phyloP scores from a whole-genome alignment of 169 alveolate genomes.

The Eimeria falciformis region DNA sequence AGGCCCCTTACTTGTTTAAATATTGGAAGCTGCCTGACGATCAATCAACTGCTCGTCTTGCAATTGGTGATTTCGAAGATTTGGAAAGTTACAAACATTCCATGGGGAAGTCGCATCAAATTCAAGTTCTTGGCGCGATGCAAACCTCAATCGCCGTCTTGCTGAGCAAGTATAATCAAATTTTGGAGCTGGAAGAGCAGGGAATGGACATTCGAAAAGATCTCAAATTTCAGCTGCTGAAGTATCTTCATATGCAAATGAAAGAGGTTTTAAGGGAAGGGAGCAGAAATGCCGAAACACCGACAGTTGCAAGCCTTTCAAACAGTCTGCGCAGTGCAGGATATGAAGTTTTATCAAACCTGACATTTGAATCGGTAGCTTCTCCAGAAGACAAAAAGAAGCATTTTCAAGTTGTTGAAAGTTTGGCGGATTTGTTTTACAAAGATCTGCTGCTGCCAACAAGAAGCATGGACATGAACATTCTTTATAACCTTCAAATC shows the following conservation, averaged over 20 bases:
- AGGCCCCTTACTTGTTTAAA: constrained; percentile 48
- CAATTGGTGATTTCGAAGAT: constrained; percentile 44
- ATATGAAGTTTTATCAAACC: neutral
- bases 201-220: neutral
- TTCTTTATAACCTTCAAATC: neutral
- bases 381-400: neutral
- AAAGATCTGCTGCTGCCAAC: neutral
- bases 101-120: neutral
- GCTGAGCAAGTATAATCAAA: constrained; percentile 48
- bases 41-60: neutral
- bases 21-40: constrained; percentile 13
- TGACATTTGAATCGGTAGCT: neutral
- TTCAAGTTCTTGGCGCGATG: neutral
- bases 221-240: constrained; percentile 40
- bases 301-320: neutral
- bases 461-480: neutral
- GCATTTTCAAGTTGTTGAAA: neutral
- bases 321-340: constrained; percentile 6
- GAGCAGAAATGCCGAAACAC: neutral
- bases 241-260: constrained; percentile 7
- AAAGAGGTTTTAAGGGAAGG: neutral
- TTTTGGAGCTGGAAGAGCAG: constrained; percentile 15
- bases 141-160: neutral
- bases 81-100: neutral
- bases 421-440: constrained; percentile 6